phyloP scores from a whole-genome alignment of 148 eudicot species.

The Fallopia convolvulus region DNA sequence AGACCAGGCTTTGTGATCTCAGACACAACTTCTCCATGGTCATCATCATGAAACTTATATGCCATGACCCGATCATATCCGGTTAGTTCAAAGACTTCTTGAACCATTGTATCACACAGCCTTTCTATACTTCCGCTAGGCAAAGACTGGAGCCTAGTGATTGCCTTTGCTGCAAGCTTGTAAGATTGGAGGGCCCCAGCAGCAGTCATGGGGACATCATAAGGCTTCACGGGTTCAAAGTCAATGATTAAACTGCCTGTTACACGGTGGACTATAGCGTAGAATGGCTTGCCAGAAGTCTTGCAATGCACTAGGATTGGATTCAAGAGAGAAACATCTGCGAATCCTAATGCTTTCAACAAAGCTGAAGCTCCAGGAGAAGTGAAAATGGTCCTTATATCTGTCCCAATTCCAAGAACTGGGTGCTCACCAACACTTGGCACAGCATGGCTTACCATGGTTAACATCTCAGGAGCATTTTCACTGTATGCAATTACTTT shows the following conservation, averaged over 20 bases:
- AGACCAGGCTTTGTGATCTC: constrained; percentile 76
- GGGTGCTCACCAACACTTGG: constrained; percentile 82
- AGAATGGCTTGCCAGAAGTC: constrained; percentile 88
- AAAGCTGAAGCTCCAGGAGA: constrained; percentile 67
- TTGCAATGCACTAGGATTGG: constrained; percentile 88
- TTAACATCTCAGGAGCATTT: constrained; percentile 89
- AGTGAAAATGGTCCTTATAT: constrained; percentile 69
- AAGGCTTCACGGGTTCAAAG: constrained; percentile 92
- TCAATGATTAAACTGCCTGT: constrained; percentile 77
- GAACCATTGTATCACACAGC: constrained; percentile 86
- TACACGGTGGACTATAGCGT: constrained; percentile 81
- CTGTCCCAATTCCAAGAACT: constrained; percentile 65
- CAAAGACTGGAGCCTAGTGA: constrained; percentile 62
- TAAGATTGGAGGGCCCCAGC: constrained; percentile 93
- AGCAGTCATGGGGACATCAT: constrained; percentile 87
- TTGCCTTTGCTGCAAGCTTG: constrained; percentile 91
- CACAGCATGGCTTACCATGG: constrained; percentile 81
- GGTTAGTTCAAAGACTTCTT: constrained; percentile 85
- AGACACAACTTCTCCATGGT: constrained; percentile 86
- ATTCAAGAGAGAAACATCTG: constrained; percentile 75
- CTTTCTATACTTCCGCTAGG: constrained; percentile 70
- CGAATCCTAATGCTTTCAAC: constrained; percentile 74
- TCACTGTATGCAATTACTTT: constrained; percentile 76
- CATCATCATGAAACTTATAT: constrained; percentile 93
- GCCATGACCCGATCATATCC: constrained; percentile 94